Evolutionary conservation across 1,284 basidiomycete genomes (phyloP), one percentile per base, ranked within the genome.

Genomic region (Apiotrichum veenhuisii): DNA sequence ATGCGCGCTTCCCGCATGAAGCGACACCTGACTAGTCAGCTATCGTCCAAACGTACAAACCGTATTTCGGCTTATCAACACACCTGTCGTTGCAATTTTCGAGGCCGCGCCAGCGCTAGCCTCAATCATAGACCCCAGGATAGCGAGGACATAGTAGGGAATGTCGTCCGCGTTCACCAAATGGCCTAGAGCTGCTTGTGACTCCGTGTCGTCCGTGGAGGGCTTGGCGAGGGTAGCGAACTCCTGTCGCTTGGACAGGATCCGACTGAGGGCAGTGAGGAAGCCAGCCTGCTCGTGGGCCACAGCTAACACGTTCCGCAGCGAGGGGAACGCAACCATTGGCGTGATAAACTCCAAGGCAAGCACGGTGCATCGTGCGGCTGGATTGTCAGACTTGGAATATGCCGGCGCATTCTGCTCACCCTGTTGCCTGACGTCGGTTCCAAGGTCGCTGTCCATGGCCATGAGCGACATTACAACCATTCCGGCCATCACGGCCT

Each of bases 1-100:
- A 62, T 10, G 46, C 23, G 26, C 57, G 60, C 14, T 56, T 56
- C n/a, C 50, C 38, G 49, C 60, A 62, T 22, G 27, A 15, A 0
- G 56, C 53, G 20, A 54, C 49, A 11, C 33, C 50, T 58, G 38
- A 20, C 5, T 8, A 12, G 26, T 38, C 25, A 50, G 36, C 33
- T 20, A 17, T n/a, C 15, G n/a, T n/a, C n/a, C n/a, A n/a, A n/a
- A n/a, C n/a, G n/a, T n/a, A 34, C 10, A 14, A n/a, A 34, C 20
- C 27, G 11, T 14, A 41, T 25, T 49, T 30, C 23, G 46, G 22
- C 14, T 27, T 14, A 17, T 20, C 9, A 23, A 49, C 41, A 30
- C 34, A 44, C 45, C 34, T 11, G 51, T 50, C 5, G 47, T 38
- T 12, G 52, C 52, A 20, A 54, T 52, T 17, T n/a, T 18, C 22